phyloP scores from a whole-genome alignment of 176 grass and related monocot species.

The Calamus simplicifolius region DNA sequence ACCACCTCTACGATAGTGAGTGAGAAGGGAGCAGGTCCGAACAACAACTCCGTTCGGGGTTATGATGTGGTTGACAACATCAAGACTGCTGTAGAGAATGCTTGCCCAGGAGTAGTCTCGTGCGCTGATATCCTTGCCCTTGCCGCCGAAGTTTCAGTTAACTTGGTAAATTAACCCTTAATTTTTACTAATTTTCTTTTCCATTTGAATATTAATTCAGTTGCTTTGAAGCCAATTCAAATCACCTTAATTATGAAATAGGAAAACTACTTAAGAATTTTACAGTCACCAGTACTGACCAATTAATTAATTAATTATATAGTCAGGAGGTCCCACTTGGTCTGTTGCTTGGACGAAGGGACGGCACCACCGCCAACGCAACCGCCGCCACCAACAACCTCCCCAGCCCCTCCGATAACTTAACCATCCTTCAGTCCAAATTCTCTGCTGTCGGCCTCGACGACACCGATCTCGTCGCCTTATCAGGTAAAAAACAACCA shows the following conservation, averaged over 20 bases:
- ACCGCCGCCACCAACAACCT: constrained; percentile 40
- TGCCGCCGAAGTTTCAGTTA: constrained; percentile 65
- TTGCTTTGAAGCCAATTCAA: too few relatives aligned
- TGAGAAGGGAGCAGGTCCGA: constrained; percentile 66
- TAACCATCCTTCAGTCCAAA: constrained; percentile 50
- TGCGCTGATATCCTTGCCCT: constrained; percentile 84
- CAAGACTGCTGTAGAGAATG: constrained; percentile 57
- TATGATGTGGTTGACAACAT: constrained; percentile 61
- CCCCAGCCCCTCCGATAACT: constrained; percentile 52
- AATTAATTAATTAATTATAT: too few relatives aligned
- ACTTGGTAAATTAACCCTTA: constrained; percentile 45
- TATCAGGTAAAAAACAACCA: constrained; percentile 41
- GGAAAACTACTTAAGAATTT: too few relatives aligned
- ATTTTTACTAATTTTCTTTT: too few relatives aligned
- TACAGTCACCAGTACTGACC: too few relatives aligned
- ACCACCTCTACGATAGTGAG: constrained; percentile 47
- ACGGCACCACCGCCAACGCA: constrained; percentile 53
- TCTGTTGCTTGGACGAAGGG: constrained; percentile 51
- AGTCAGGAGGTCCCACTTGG: constrained; percentile 76
- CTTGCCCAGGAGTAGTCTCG: constrained; percentile 70
- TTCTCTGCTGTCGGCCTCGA: constrained; percentile 58
- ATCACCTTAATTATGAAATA: too few relatives aligned
- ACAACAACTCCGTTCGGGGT: constrained; percentile 67
- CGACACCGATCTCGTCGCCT: constrained; percentile 59
- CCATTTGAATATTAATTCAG: not conserved